Base-by-base conservation (phyloP, 108 stramenopile genomes). In the Nannochloropsis gaditana region DNA sequence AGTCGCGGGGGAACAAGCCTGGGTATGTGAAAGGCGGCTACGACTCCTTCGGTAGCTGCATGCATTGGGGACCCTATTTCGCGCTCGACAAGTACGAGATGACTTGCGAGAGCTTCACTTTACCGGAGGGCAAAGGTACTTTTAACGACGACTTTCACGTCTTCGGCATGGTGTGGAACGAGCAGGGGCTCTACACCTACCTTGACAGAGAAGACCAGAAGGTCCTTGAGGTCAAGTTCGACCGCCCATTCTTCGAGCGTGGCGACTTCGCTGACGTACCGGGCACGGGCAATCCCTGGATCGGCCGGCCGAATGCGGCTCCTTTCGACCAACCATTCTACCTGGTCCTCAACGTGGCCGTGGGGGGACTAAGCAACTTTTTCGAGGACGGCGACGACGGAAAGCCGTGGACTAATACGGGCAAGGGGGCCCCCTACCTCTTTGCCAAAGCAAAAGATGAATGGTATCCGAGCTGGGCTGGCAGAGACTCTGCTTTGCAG, bases 1-100 rank as follows among this genome's bases (percentile, higher is more conserved):
- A 92, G 79, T 59, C 87, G 80, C 86, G 87, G 45, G 92, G 92
- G 80, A 90, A 90, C 79, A 86, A 91, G 59, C n/a, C 21, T 6
- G 45, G 59, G 5, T 73, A 73, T n/a, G n/a, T 15, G 15, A 73
- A 73, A n/a, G 59, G 59, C n/a, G 84, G 84, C 21, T 79, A 80
- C 9, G 84, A 85, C 44, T 41, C 84, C 21, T 42, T 41, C 21
- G 79, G 79, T 17, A 85, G 84, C 80, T 79, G 79, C 9, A 10
- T 80, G 19, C 84, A 85, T 80, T 85, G 84, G 84, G 84, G 84
- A 9, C 84, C 84, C 44, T 80, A 85, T 80, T 85, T 45, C 80
- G 80, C 59, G 59, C 59, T 73, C 0, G 59, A 73, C 59, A 73
- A 73, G 59, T 73, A n/a, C 59, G 59, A 73, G 2, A 73, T 73